Percentiles rank a stretch among this genome's conserved stretches.
phyloP scores from a whole-genome alignment of 139 green algal species.

The Chlamydomonas eustigma region DNA sequence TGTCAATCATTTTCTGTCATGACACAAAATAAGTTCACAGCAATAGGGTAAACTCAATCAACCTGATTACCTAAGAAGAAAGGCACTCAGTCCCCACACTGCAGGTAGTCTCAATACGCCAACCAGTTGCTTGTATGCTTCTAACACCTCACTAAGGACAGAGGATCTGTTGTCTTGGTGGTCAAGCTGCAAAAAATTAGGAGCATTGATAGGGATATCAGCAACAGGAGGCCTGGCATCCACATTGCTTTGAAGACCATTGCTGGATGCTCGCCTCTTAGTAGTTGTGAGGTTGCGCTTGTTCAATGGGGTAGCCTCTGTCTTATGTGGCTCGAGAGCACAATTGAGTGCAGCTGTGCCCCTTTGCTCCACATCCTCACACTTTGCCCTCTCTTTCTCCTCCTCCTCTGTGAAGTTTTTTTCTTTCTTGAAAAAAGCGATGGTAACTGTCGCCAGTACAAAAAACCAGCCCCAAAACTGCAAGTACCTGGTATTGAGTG shows the following conservation, averaged over 20 bases:
- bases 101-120: conserved; percentile 57
- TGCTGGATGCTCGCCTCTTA: no score
- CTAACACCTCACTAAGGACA: conserved; percentile 23
- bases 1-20: no score
- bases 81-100: conserved; percentile 58
- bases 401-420: conserved; percentile 11
- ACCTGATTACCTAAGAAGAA: conserved; percentile 73
- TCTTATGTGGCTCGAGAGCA: no score
- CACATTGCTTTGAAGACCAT: no score
- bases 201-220: no score
- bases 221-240: no score
- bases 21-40: no score
- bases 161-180: no score
- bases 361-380: not conserved
- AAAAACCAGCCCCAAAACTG: conserved; percentile 81
- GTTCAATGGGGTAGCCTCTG: no score
- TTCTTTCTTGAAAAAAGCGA: conserved; percentile 60
- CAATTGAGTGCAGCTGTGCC: not conserved
- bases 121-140: conserved; percentile 46
- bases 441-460: conserved; percentile 51
- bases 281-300: no score
- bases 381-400: conserved; percentile 9
- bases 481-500: conserved; percentile 60
- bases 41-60: no score
- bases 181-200: no score